Percentiles rank a stretch among this genome's conserved stretches.
These are phyloP conservation scores for Ramaria rubella DNA, from an alignment of 768 basidiomycete species.

Conservation along the genomic window DNA sequence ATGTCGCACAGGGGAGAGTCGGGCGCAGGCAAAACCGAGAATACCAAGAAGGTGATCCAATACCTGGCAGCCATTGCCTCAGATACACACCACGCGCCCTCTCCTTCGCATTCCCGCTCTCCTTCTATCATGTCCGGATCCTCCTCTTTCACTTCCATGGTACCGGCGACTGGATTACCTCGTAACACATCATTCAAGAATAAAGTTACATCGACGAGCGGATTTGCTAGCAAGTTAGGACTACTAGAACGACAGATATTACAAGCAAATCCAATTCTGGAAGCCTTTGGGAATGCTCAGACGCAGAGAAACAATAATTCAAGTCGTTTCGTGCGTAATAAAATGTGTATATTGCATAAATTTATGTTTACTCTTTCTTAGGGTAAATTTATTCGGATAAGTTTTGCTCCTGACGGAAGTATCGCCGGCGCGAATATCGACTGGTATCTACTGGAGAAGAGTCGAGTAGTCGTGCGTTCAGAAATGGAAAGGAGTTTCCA, in stretches of 20 bases:
- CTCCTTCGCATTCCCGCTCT: constrained; percentile 60
- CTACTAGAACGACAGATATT: constrained; percentile 93
- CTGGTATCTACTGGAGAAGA: constrained; percentile 98
- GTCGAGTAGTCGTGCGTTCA: constrained; percentile 81
- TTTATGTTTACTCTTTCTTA: neutral
- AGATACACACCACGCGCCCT: constrained; percentile 53
- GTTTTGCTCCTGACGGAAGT: constrained; percentile 86
- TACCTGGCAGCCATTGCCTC: constrained; percentile 96
- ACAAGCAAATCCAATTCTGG: constrained; percentile 94
- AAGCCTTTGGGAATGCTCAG: constrained; percentile 98
- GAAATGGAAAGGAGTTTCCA: constrained; percentile 92
- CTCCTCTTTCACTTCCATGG: constrained; percentile 41
- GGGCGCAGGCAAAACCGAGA: constrained; percentile 98
- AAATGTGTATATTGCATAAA: neutral
- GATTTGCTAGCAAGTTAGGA: constrained; percentile 63
- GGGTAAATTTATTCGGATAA: constrained; percentile 95
- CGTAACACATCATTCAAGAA: constrained; percentile 56
- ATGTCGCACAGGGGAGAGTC: constrained; percentile 75
- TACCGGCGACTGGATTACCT: constrained; percentile 64
- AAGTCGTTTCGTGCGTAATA: constrained; percentile 62
- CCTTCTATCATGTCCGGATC: constrained; percentile 49
- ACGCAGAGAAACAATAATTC: constrained; percentile 99
- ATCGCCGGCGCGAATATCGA: constrained; percentile 98
- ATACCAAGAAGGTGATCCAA: constrained; percentile 97
- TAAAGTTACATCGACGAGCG: constrained; percentile 36